Evolutionary conservation across 192 early-diverging fungal species (phyloP).

Genomic region (Backusella morwellensis): DNA sequence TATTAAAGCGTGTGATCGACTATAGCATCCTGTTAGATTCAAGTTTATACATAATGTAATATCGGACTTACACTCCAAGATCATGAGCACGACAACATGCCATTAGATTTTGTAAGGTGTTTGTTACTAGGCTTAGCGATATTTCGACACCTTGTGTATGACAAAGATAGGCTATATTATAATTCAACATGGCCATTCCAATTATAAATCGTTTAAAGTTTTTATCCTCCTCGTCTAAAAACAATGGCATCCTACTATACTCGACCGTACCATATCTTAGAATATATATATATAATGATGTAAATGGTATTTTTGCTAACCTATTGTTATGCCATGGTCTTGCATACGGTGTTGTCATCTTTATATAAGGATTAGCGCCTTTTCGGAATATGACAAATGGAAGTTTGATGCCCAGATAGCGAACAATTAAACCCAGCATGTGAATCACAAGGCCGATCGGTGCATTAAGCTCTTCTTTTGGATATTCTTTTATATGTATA

Average conservation of each 20-base stretch:
- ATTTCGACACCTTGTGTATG: constrained; percentile 55
- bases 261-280: too few relatives aligned
- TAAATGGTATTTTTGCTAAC: not conserved
- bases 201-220: constrained; percentile 42
- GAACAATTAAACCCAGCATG: constrained; percentile 45
- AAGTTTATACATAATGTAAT: not conserved
- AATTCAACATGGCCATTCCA: constrained; percentile 54
- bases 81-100: constrained; percentile 44
- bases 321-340: not conserved
- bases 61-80: constrained; percentile 45
- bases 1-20: constrained; percentile 29
- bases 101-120: constrained; percentile 49
- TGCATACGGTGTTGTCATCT: not conserved
- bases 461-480: constrained; percentile 53
- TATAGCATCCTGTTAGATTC: not conserved
- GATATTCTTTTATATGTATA: constrained; percentile 8
- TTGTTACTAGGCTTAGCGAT: constrained; percentile 39
- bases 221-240: constrained; percentile 35
- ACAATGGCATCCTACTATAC: constrained; percentile 42
- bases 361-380: constrained; percentile 1
- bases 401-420: constrained; percentile 56
- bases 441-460: constrained; percentile 54
- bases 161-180: constrained; percentile 58
- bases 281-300: too few relatives aligned
- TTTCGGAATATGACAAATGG: constrained; percentile 40